Percentiles rank a stretch among this genome's conserved stretches.
phyloP scores from a whole-genome alignment of 129 eudicot genomes.

The Flaveria trinervia region DNA sequence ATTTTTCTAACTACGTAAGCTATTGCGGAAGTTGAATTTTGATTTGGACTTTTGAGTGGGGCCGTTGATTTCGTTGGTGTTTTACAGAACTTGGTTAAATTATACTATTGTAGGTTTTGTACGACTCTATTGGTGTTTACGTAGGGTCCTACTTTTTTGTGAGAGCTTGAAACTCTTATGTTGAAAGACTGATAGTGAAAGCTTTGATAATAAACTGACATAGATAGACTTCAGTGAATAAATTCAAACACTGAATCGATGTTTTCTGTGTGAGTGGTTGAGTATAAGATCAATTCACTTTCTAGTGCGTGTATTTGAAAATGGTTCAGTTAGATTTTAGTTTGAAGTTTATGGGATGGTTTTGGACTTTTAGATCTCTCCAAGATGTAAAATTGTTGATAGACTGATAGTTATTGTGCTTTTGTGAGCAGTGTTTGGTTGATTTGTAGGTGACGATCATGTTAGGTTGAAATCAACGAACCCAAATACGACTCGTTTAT shows the following conservation, averaged over 20 bases:
- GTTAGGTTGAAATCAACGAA: not conserved
- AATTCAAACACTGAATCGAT: not conserved
- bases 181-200: not conserved
- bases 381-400: not conserved
- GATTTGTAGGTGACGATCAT: not conserved
- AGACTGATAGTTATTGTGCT: not conserved
- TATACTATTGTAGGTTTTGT: no score
- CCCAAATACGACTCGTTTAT: not conserved
- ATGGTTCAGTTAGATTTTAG: not conserved
- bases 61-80: no score
- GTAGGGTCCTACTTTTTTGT: not conserved
- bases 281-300: not conserved
- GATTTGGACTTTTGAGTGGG: no score
- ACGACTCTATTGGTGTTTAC: not conserved
- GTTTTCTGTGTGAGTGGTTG: not conserved
- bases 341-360: not conserved
- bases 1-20: not conserved
- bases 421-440: not conserved
- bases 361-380: not conserved
- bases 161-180: not conserved
- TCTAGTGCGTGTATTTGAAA: not conserved
- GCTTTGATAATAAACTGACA: not conserved
- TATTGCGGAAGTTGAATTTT: not conserved
- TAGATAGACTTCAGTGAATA: slow-evolving; percentile 1
- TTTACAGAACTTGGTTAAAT: no score